A percentile compares a stretch with the other conserved stretches of the same genome.
phyloP scores from a whole-genome alignment of 441 rosid species.

The Geranium incanum region DNA sequence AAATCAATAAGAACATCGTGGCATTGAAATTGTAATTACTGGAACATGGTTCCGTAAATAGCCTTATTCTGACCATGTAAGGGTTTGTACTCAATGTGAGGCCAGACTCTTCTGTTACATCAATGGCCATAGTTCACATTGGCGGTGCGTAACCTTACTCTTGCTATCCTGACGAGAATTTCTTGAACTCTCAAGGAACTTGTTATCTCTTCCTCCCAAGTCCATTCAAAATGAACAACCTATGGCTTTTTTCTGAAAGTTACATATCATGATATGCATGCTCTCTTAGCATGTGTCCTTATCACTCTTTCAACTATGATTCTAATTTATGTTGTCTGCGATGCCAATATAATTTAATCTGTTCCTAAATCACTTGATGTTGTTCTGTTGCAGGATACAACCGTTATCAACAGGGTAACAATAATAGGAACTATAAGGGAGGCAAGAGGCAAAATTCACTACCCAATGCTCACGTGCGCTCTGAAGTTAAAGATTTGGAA shows the following conservation, averaged over 20 bases:
- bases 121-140: no score
- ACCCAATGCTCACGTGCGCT: conserved; percentile 70
- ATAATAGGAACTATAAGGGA: conserved; percentile 37
- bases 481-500: conserved; percentile 75
- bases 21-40: background rate
- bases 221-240: no score
- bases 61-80: background rate
- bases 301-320: background rate
- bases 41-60: background rate
- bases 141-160: background rate
- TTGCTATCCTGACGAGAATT: no score
- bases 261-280: background rate
- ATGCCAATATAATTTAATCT: background rate
- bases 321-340: background rate
- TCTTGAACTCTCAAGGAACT: no score
- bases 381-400: conserved; percentile 31
- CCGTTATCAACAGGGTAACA: conserved; percentile 25
- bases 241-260: background rate
- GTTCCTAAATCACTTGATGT: background rate
- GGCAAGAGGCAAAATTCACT: conserved; percentile 35
- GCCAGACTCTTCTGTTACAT: background rate
- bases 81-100: background rate
- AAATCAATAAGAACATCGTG: background rate
- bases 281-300: background rate
- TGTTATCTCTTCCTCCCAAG: no score